A percentile compares a stretch with the other conserved stretches of the same genome.
Conservation (phyloP, 345 rosid species). For the Cochlearia excelsa region DNA sequence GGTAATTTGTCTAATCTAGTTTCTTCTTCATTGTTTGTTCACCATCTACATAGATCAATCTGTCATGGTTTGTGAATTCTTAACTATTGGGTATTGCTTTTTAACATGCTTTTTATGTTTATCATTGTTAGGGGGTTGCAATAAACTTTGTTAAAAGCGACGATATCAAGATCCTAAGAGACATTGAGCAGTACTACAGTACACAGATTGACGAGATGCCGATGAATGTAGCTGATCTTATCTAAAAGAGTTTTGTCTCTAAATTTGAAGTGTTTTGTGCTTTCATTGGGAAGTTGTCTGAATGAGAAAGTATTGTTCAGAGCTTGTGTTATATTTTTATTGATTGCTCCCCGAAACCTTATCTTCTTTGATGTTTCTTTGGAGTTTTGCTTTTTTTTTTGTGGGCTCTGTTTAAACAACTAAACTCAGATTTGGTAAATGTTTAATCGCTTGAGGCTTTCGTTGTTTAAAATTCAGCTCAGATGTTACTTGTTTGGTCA, state of each 20-base stretch:
- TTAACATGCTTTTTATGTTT: not conserved
- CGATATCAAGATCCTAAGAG: constrained; percentile 81
- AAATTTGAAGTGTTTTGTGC: not conserved
- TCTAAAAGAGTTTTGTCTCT: constrained; percentile 32
- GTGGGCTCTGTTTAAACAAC: too few species aligned
- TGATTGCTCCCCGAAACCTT: too few species aligned
- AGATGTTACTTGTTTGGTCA: too few species aligned
- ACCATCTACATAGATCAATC: not conserved
- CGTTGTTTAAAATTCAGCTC: too few species aligned
- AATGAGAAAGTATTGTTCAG: constrained; percentile 22
- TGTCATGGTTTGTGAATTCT: too few species aligned
- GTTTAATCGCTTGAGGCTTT: too few species aligned
- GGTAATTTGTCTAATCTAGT: constrained; percentile 41
- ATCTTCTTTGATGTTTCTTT: not conserved
- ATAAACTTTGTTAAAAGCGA: constrained; percentile 87
- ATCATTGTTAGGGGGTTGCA: constrained; percentile 67
- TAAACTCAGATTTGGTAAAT: too few species aligned
- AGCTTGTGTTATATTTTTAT: not conserved
- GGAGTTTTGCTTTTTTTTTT: too few species aligned
- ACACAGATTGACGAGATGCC: constrained; percentile 98
- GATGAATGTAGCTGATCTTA: constrained; percentile 85
- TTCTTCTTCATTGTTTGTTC: not conserved
- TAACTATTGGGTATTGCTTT: not conserved
- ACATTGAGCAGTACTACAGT: constrained; percentile 88
- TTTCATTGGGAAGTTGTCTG: constrained; percentile 24